Evolutionary conservation across 768 basidiomycete species (phyloP).

Genomic region (Leucocoprinus sp.): DNA sequence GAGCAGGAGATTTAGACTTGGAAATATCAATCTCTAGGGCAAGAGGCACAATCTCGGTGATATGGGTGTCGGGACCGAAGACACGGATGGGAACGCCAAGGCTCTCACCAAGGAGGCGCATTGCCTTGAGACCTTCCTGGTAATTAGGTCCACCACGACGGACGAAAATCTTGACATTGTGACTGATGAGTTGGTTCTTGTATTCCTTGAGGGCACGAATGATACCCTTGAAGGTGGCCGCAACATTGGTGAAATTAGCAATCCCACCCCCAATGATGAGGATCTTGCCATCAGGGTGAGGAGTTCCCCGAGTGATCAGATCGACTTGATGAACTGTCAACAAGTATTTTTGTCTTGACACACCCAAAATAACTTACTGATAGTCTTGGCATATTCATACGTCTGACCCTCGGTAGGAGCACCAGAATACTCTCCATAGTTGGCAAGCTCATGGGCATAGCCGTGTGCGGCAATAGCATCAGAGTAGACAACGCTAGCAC

Average conservation of each 20-base stretch:
- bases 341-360: neutral
- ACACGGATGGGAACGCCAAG: conserved; percentile 96
- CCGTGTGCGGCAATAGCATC: conserved; percentile 88
- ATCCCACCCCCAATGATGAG: conserved; percentile 99
- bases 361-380: conserved; percentile 47
- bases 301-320: conserved; percentile 81
- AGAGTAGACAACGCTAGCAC: conserved; percentile 60
- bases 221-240: conserved; percentile 72
- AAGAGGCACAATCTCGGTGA: conserved; percentile 97
- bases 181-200: conserved; percentile 75
- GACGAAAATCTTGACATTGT: conserved; percentile 34
- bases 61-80: conserved; percentile 96
- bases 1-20: conserved; percentile 25
- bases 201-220: conserved; percentile 93
- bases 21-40: conserved; percentile 78
- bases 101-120: conserved; percentile 94
- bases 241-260: conserved; percentile 98
- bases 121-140: conserved; percentile 95
- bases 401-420: conserved; percentile 98
- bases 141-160: conserved; percentile 82
- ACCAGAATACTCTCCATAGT: conserved; percentile 99
- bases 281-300: conserved; percentile 86
- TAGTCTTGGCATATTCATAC: conserved; percentile 99
- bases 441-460: conserved; percentile 94
- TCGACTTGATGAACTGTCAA: conserved; percentile 47